phyloP scores from a whole-genome alignment of 2,329 filamentous ascomycete genomes.

The Didymella pomorum region DNA sequence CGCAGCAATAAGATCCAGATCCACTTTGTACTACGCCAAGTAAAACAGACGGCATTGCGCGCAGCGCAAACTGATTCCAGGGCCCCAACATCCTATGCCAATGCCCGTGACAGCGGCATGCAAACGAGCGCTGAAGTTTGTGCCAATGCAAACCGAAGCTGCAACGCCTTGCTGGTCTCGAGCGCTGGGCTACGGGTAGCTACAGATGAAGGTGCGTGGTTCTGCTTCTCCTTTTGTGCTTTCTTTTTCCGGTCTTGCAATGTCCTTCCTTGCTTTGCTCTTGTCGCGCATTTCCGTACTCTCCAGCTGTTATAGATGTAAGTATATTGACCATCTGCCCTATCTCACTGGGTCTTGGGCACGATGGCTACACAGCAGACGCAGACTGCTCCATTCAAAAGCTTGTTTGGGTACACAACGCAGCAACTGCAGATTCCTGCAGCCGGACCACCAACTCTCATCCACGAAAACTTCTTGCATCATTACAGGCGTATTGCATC shows the following conservation, averaged over 20 bases:
- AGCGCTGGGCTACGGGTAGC: slow-evolving; percentile 21
- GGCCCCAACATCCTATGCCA: slow-evolving; percentile 21
- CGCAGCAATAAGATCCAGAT: slow-evolving; percentile 17
- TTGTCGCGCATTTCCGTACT: background rate
- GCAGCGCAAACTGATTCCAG: slow-evolving; percentile 8
- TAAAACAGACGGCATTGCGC: slow-evolving; percentile 11
- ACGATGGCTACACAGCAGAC: slow-evolving; percentile 1
- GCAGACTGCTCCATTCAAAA: background rate
- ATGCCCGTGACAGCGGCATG: slow-evolving; percentile 27
- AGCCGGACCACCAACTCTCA: background rate
- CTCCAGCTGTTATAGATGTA: background rate
- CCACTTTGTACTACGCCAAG: slow-evolving; percentile 20
- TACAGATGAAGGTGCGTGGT: slow-evolving; percentile 40
- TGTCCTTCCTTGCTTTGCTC: slow-evolving; percentile 2
- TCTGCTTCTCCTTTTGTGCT: slow-evolving; percentile 30
- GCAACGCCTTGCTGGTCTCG: slow-evolving; percentile 16
- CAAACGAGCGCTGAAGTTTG: slow-evolving; percentile 10
- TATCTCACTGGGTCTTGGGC: background rate
- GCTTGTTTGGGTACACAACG: slow-evolving; percentile 8
- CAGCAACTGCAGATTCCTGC: slow-evolving; percentile 5
- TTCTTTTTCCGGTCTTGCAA: slow-evolving; percentile 24
- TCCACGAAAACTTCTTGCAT: slow-evolving; percentile 2
- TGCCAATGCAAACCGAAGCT: slow-evolving; percentile 15
- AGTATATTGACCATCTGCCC: background rate
- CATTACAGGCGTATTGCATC: background rate